Conservation (phyloP, 2,329 filamentous ascomycete genomes). For the Neopestalotiopsis clavispora region DNA sequence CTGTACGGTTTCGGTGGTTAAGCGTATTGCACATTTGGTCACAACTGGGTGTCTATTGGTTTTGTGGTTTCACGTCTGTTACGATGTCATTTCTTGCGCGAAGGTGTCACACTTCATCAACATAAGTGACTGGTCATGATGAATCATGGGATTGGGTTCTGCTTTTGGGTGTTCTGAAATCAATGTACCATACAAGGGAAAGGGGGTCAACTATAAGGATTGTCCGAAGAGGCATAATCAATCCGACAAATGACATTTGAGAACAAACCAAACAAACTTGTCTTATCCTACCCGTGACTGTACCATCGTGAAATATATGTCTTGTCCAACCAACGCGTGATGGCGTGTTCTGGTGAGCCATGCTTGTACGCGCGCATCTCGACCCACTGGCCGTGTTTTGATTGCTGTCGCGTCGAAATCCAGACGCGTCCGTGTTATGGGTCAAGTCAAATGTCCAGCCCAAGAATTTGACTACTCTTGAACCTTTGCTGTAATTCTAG, state of each 20-base stretch:
- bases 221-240: slow-evolving; percentile 36
- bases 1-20: slow-evolving; percentile 72
- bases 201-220: slow-evolving; percentile 32
- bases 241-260: slow-evolving; percentile 32
- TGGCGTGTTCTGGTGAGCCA: too few relatives aligned
- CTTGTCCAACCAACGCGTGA: too few relatives aligned
- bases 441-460: too few relatives aligned
- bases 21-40: slow-evolving; percentile 18
- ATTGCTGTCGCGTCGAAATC: too few relatives aligned
- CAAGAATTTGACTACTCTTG: too few relatives aligned
- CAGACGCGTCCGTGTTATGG: too few relatives aligned
- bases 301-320: too few relatives aligned
- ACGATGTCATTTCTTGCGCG: slow-evolving; percentile 39
- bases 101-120: slow-evolving; percentile 29
- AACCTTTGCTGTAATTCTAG: too few relatives aligned
- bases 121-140: slow-evolving; percentile 38
- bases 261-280: slow-evolving; percentile 21
- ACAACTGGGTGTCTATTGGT: background rate
- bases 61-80: slow-evolving; percentile 39
- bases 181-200: slow-evolving; percentile 39
- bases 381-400: too few relatives aligned
- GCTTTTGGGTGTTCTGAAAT: slow-evolving; percentile 37
- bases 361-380: too few relatives aligned
- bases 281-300: too few relatives aligned
- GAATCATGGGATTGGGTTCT: slow-evolving; percentile 39